Evolutionary conservation across 257 asterid genomes (phyloP).

Genomic region (Leonotis leonurus): DNA sequence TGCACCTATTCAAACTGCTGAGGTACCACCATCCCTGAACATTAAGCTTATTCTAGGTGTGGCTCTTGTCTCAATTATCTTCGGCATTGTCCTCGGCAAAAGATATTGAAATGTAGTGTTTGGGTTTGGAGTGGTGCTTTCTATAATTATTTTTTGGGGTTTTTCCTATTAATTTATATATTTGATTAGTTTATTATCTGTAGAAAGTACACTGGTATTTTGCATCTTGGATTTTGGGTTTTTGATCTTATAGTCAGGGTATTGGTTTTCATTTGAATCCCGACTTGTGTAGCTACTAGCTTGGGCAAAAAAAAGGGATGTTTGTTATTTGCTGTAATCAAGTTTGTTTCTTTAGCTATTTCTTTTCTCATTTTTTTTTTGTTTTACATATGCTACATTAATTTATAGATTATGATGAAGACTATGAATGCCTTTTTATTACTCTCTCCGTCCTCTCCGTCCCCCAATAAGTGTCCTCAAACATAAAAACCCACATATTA

Average conservation of each 20-base stretch:
- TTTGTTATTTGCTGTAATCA: conserved; percentile 7
- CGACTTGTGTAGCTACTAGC: conserved; percentile 12
- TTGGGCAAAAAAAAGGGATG: not conserved
- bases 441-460: no score
- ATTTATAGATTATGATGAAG: no score
- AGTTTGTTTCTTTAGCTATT: conserved; percentile 10
- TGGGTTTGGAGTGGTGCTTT: conserved; percentile 1
- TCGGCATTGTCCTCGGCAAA: conserved; percentile 70
- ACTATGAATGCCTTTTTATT: no score
- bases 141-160: not conserved
- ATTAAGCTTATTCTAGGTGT: conserved; percentile 57
- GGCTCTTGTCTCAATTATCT: conserved; percentile 62
- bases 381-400: no score
- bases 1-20: conserved; percentile 26
- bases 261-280: conserved; percentile 33
- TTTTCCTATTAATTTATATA: not conserved
- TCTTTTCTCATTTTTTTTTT: no score
- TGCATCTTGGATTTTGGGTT: conserved; percentile 13
- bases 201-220: conserved; percentile 16
- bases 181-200: conserved; percentile 18
- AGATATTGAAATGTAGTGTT: conserved; percentile 38
- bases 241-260: conserved; percentile 22
- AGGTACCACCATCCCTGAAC: conserved; percentile 37
- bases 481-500: no score
- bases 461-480: no score